Evolutionary conservation across 768 basidiomycete genomes (phyloP).

Genomic region (Mycena belliarum): DNA sequence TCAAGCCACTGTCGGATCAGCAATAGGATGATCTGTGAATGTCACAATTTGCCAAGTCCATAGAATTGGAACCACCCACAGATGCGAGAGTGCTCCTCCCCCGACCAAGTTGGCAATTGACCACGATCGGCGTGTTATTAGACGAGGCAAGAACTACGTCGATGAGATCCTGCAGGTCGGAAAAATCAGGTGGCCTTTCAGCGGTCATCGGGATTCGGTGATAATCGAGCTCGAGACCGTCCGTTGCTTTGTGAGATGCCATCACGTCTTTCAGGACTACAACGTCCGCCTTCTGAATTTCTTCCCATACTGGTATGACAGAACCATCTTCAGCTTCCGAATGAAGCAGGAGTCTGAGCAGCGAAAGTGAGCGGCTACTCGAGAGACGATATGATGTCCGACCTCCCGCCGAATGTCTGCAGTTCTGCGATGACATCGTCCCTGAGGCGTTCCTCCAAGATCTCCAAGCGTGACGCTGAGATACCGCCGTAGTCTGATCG

Average conservation of each 20-base stretch:
- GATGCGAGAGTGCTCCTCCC: constrained; percentile 92
- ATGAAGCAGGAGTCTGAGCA: constrained; percentile 75
- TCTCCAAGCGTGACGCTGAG: constrained; percentile 84
- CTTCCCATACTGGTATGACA: constrained; percentile 94
- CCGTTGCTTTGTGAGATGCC: constrained; percentile 49
- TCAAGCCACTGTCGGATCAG: constrained; percentile 86
- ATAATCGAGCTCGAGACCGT: constrained; percentile 72
- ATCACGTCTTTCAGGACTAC: constrained; percentile 88
- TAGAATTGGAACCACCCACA: constrained; percentile 39
- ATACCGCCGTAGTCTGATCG: constrained; percentile 89
- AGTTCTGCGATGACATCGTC: constrained; percentile 88
- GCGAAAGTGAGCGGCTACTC: not conserved
- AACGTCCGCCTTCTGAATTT: constrained; percentile 67
- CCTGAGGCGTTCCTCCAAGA: constrained; percentile 85
- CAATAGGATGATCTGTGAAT: constrained; percentile 67
- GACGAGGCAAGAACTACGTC: constrained; percentile 74
- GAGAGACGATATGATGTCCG: constrained; percentile 14
- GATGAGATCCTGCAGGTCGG: constrained; percentile 75
- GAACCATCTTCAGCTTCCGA: constrained; percentile 86
- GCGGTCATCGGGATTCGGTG: constrained; percentile 91
- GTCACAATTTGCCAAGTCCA: not conserved
- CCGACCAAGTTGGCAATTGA: constrained; percentile 94
- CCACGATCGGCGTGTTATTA: constrained; percentile 76
- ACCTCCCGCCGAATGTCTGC: constrained; percentile 82
- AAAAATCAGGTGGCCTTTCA: constrained; percentile 76